Evolutionary conservation across 179 eudicot genomes (phyloP), one percentile per base, ranked within the genome.

Genomic region (Silene vulgaris): DNA sequence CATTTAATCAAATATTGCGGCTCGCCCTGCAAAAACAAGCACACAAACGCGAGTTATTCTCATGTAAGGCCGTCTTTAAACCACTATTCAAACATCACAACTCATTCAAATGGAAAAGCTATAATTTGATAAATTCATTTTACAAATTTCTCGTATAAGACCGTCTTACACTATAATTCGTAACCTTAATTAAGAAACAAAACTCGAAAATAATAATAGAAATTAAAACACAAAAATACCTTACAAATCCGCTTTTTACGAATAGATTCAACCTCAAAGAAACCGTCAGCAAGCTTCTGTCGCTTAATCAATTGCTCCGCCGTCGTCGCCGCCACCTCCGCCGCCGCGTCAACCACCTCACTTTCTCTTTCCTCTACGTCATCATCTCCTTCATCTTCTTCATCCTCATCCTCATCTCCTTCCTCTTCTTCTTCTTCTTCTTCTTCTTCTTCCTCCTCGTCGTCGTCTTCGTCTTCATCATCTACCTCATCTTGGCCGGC

Each of bases 1-100:
- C 99, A 95, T 89, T 93, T 95, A 78, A 95, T 90, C 72, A 93
- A 86, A 87, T 93, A 95, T 73, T 95, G 99, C 73, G 80, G 83
- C 83, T 86, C 83, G 2, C 99, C 97, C 97, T 95, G 78, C 76
- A 62, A 78, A 40, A 56, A 16, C 72, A 43, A 35, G 64, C 21
- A 21, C 69, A 65, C 75, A 59, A 48, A 35, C 72, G 70, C 61
- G 75, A 83, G 52, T 45, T 48, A 52, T 72, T 79, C 64, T 45
- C 14, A 1, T 11, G 13, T 45, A 45, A 40, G 45, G 4, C 45
- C 9, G 45, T 40, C 45, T 40, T 40, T 40, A 40, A 6, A 40
- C 8, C 6, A 35, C 40, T 35, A 35, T 35, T 35, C 40, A 35
- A 35, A 35, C 40, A 35, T 35, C 40, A 35, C 40, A 35, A 5